These are phyloP conservation scores for Podospora conica DNA, from an alignment of 495 filamentous ascomycete genomes.

Conservation along the genomic window DNA sequence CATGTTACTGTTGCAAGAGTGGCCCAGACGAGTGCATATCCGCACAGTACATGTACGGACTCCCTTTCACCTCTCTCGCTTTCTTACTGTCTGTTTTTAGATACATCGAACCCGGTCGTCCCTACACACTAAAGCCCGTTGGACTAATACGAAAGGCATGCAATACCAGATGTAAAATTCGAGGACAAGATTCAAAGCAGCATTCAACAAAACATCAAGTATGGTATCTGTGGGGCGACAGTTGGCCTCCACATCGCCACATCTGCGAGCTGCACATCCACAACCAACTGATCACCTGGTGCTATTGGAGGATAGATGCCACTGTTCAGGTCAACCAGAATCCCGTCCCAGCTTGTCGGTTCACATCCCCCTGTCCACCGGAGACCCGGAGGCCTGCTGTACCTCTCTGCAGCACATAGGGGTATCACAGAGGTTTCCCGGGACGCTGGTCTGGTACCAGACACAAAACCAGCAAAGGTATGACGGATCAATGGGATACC, in stretches of 20 bases:
- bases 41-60: too few species aligned
- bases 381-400: not conserved
- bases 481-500: not conserved
- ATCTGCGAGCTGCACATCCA: not conserved
- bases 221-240: not conserved
- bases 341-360: not conserved
- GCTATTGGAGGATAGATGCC: not conserved
- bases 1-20: too few species aligned
- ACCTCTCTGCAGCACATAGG: not conserved
- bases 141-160: not conserved
- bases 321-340: not conserved
- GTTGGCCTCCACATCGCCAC: not conserved
- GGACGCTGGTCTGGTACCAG: not conserved
- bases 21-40: too few species aligned
- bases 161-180: too few species aligned
- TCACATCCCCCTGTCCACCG: too few species aligned
- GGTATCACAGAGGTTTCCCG: not conserved
- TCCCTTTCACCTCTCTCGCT: not conserved
- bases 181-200: too few species aligned
- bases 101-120: not conserved
- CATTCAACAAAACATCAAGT: not conserved
- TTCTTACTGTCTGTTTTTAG: not conserved
- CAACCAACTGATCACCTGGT: not conserved
- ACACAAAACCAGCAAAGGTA: not conserved
- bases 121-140: not conserved